phyloP scores from a whole-genome alignment of 1,139 yeast genomes.

The Arxiozyma slooffiae region DNA sequence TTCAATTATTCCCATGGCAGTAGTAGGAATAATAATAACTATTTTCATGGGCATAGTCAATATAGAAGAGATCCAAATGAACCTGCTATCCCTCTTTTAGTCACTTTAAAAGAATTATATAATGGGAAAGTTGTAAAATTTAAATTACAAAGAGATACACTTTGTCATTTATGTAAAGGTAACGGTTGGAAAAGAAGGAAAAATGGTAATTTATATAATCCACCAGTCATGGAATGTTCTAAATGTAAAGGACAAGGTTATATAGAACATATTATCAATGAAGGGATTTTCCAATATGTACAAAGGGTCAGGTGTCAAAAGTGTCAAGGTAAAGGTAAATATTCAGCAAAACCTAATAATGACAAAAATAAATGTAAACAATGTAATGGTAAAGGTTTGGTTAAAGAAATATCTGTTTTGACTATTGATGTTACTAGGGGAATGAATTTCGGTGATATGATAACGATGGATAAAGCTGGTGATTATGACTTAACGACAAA shows the following conservation, averaged over 20 bases:
- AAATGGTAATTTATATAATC: constrained; percentile 38
- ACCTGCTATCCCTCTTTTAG: constrained; percentile 46
- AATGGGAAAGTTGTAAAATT: constrained; percentile 74
- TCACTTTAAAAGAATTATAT: constrained; percentile 52
- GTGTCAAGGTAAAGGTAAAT: constrained; percentile 65
- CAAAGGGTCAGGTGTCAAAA: constrained; percentile 53
- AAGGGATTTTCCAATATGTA: constrained; percentile 63
- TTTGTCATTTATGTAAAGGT: constrained; percentile 68
- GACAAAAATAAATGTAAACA: constrained; percentile 66
- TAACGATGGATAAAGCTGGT: constrained; percentile 59
- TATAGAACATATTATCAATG: constrained; percentile 48
- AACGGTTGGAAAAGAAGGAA: constrained; percentile 39
- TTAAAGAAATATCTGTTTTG: constrained; percentile 60
- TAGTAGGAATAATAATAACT: neutral
- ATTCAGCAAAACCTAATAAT: constrained; percentile 36
- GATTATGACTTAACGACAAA: constrained; percentile 65
- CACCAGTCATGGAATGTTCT: constrained; percentile 53
- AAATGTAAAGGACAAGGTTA: constrained; percentile 68
- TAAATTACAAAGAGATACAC: constrained; percentile 59
- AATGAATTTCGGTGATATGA: constrained; percentile 48
- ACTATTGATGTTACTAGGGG: constrained; percentile 77
- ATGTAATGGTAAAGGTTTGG: constrained; percentile 58
- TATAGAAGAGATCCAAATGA: constrained; percentile 31
- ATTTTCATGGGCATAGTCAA: neutral
- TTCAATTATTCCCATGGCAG: neutral